A percentile compares a stretch with the other conserved stretches of the same genome.
Conservation (phyloP, 164 flowering plant species). For the Vitis labrusca region DNA sequence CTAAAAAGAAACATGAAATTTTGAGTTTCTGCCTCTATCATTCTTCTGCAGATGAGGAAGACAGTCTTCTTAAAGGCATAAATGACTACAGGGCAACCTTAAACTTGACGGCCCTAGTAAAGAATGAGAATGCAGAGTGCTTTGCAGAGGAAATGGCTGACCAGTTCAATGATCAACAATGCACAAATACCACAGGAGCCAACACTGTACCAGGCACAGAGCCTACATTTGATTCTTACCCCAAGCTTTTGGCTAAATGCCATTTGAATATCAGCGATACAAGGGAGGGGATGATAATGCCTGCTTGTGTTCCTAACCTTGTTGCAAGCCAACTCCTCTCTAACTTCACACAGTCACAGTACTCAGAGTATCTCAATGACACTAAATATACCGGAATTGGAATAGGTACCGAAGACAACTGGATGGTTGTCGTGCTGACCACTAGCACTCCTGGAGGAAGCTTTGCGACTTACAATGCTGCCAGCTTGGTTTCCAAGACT, state of each 20-base stretch:
- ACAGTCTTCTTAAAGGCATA: constrained; percentile 62
- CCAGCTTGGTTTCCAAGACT: constrained; percentile 18
- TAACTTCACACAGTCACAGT: constrained; percentile 51
- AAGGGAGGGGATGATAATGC: constrained; percentile 58
- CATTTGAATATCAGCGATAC: constrained; percentile 61
- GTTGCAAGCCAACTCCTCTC: constrained; percentile 37
- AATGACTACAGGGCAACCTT: constrained; percentile 58
- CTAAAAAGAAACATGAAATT: too few relatives aligned
- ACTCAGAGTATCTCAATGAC: constrained; percentile 46
- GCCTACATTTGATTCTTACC: constrained; percentile 42
- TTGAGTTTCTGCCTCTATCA: too few relatives aligned
- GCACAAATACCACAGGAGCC: constrained; percentile 46
- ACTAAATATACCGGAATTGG: constrained; percentile 56
- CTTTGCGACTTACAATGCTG: constrained; percentile 27
- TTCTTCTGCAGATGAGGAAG: constrained; percentile 57
- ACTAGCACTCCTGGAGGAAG: constrained; percentile 51
- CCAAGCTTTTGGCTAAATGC: constrained; percentile 53
- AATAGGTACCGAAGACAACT: constrained; percentile 53
- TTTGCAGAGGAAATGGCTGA: constrained; percentile 61
- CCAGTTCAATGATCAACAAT: constrained; percentile 42
- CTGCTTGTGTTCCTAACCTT: constrained; percentile 72
- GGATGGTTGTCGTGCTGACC: constrained; percentile 67
- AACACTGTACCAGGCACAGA: constrained; percentile 48
- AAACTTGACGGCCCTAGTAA: constrained; percentile 44
- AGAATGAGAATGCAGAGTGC: constrained; percentile 73